These are phyloP conservation scores for Cocos nucifera DNA, from an alignment of 176 grass and related monocot species.

Conservation along the genomic window DNA sequence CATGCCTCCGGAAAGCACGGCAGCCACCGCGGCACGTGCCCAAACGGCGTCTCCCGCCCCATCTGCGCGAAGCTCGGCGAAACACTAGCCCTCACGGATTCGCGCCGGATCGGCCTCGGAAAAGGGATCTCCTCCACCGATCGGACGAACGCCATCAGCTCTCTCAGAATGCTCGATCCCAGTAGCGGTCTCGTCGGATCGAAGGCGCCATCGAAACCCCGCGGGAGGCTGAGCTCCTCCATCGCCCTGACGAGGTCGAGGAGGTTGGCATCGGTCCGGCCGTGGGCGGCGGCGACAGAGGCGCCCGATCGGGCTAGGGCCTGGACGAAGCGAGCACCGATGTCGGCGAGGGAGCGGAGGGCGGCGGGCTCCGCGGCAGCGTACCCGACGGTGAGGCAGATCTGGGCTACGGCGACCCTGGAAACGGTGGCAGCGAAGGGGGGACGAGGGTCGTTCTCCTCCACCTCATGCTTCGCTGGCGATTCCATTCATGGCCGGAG, in stretches of 20 bases:
- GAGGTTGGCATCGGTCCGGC: conserved; percentile 46
- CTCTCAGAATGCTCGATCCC: conserved; percentile 29
- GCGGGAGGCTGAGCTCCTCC: conserved; percentile 23
- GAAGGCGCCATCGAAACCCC: conserved; percentile 32
- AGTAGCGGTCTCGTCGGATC: conserved; percentile 31
- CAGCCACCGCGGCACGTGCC: conserved; percentile 56
- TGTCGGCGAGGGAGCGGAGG: conserved; percentile 37
- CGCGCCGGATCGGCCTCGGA: conserved; percentile 22
- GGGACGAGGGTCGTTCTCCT: not conserved
- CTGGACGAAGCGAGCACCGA: conserved; percentile 28
- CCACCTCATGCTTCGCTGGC: conserved; percentile 13
- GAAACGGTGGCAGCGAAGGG: conserved; percentile 9
- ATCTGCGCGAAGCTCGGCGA: conserved; percentile 36
- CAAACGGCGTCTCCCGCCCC: conserved; percentile 26
- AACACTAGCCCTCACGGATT: no score
- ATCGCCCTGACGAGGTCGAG: conserved; percentile 40
- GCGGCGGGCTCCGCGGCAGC: conserved; percentile 21
- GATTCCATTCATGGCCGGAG: conserved; percentile 40
- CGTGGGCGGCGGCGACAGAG: conserved; percentile 28
- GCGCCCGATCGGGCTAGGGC: conserved; percentile 29
- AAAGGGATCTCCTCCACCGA: conserved; percentile 43
- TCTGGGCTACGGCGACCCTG: conserved; percentile 36
- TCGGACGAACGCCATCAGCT: conserved; percentile 31
- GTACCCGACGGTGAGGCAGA: conserved; percentile 39
- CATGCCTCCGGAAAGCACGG: conserved; percentile 38